These are phyloP conservation scores for Porphyrellus cyaneotinctus DNA, from an alignment of 768 basidiomycete genomes.

Conservation along the genomic window DNA sequence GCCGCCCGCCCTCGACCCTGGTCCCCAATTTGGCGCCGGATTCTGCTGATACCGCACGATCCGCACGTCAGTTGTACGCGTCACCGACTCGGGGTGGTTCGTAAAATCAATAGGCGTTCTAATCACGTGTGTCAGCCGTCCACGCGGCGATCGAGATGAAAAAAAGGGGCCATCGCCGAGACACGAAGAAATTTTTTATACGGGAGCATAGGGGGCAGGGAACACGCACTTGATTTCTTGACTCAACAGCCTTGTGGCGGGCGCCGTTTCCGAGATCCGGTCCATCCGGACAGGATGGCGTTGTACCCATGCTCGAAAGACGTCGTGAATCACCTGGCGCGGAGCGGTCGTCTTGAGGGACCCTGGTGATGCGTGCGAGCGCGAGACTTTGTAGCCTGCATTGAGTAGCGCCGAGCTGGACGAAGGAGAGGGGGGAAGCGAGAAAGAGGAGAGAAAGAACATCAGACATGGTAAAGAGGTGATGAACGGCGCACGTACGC, in stretches of 20 bases:
- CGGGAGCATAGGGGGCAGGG: too few species aligned
- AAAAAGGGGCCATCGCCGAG: too few species aligned
- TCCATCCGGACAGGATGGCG: conserved; percentile 77
- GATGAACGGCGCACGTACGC: conserved; percentile 48
- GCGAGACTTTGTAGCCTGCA: conserved; percentile 77
- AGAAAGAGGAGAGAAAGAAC: not conserved
- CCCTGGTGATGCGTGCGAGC: conserved; percentile 86
- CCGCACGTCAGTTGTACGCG: conserved; percentile 61
- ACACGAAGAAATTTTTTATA: not conserved
- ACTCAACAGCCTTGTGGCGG: conserved; percentile 61
- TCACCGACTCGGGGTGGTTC: conserved; percentile 62
- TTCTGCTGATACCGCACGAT: conserved; percentile 89
- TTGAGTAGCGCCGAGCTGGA: conserved; percentile 84
- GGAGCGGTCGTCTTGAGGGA: conserved; percentile 89
- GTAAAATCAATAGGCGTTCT: conserved; percentile 68
- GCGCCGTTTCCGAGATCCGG: conserved; percentile 73
- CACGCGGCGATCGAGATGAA: too few species aligned
- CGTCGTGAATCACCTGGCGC: conserved; percentile 66
- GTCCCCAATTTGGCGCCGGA: conserved; percentile 92
- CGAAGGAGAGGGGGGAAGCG: too few species aligned
- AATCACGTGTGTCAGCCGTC: not conserved
- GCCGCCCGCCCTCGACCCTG: conserved; percentile 58
- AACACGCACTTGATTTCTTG: conserved; percentile 61
- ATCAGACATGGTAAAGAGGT: not conserved
- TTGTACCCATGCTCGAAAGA: conserved; percentile 84